Evolutionary conservation across 495 filamentous ascomycete genomes (phyloP), one percentile per base, ranked within the genome.

Genomic region (Penicillium alfredii): DNA sequence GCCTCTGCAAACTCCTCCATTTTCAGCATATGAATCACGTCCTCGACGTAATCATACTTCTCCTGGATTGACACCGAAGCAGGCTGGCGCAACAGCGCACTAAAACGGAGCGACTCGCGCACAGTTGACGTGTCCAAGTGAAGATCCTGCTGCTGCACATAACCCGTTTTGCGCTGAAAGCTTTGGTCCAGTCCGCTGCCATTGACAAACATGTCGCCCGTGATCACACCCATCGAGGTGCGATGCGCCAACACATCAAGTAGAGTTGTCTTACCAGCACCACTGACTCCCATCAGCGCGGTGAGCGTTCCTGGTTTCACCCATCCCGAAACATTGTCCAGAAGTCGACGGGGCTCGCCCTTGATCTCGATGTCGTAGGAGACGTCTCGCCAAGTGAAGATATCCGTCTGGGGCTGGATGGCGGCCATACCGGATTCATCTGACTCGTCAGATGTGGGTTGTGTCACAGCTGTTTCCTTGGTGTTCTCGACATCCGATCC

Each of bases 81-180:
- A 7, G 88, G 84, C 49, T 94, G 88, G 16, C 89, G 78, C n/a
- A 95, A 74, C 12, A 86, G 60, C 26, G 88, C 89, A 36, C 78
- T 85, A 62, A 96, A 96, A 30, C 73, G 71, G 15, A 96, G 68
- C 15, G 87, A 83, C 50, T 73, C 89, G 18, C 89, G 77, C 15
- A 94, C 88, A 4, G 89, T 96, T 0, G 81, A 73, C 0, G 87
- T 92, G n/a, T 80, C 68, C 10, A 92, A 65, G 58, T 94, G 88
- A 10, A 96, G 71, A 72, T 96, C 89, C 54, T 93, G 86, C 55
- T 96, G 89, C 47, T 96, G 85, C 12, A 90, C 88, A 48, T 94
- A 96, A 4, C 88, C 88, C 3, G 87, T 93, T 64, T 89, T 92
- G 14, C 88, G 78, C 50, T 92, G 86, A 69, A 94, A 94, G 0